phyloP scores from a whole-genome alignment of 257 asterid species.

The Nicotiana sylvestris region DNA sequence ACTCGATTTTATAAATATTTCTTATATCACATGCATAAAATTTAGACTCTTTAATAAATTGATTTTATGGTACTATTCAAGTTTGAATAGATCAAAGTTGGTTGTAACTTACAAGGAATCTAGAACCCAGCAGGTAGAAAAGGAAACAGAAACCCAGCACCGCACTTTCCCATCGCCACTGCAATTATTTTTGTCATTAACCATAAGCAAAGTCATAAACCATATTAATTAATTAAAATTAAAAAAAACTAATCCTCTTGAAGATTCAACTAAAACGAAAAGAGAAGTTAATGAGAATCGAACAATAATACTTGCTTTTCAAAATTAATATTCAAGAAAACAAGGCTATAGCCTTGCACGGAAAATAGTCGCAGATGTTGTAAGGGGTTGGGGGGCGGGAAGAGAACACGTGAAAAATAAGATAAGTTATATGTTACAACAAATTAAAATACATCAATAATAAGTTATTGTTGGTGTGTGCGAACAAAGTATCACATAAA shows the following conservation, averaged over 20 bases:
- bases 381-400: no score
- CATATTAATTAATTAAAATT: neutral
- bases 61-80: neutral
- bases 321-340: neutral
- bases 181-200: constrained; percentile 25
- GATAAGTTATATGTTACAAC: no score
- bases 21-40: neutral
- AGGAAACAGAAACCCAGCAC: constrained; percentile 80
- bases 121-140: constrained; percentile 72
- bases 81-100: neutral
- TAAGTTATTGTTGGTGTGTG: no score
- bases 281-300: neutral
- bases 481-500: no score
- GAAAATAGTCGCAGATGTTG: neutral
- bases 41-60: neutral
- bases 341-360: neutral
- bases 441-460: no score
- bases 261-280: neutral
- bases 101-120: constrained; percentile 64
- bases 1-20: neutral
- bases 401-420: no score
- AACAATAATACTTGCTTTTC: no score
- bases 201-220: neutral
- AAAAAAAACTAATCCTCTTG: neutral
- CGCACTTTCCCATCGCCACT: constrained; percentile 99